These are phyloP conservation scores for Starmera dryadoides DNA, from an alignment of 805 yeast genomes.

Conservation along the genomic window DNA sequence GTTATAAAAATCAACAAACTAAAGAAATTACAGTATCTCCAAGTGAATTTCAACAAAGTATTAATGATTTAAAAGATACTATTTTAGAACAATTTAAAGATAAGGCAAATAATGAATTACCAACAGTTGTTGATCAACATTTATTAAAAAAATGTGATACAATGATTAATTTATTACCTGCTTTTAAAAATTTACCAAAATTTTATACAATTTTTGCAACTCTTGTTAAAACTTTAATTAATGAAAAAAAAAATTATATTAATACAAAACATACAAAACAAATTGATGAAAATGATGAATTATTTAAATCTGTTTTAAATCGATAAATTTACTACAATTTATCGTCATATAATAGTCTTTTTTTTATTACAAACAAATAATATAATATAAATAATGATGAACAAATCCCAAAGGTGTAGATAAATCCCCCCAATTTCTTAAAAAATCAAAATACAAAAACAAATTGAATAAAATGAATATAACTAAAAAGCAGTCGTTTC, in stretches of 20 bases:
- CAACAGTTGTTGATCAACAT: conserved; percentile 24
- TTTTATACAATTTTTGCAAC: conserved; percentile 44
- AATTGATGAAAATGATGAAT: conserved; percentile 16
- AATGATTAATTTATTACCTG: conserved; percentile 40
- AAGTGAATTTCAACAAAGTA: conserved; percentile 27
- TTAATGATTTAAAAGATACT: conserved; percentile 37
- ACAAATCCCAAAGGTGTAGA: too few species aligned
- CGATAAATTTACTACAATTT: too few species aligned
- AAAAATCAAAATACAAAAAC: too few species aligned
- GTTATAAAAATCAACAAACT: conserved; percentile 3
- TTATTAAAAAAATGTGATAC: conserved; percentile 37
- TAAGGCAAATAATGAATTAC: conserved; percentile 16
- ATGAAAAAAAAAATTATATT: conserved; percentile 27
- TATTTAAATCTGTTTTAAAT: conserved; percentile 10
- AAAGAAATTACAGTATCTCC: conserved; percentile 22
- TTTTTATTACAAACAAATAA: background rate
- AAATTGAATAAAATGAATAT: too few species aligned
- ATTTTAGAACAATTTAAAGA: conserved; percentile 33
- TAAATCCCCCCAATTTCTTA: too few species aligned
- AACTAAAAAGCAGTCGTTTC: too few species aligned
- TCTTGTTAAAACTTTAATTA: conserved; percentile 36
- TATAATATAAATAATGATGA: background rate
- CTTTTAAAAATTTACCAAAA: conserved; percentile 44
- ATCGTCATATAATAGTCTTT: background rate
- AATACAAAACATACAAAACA: conserved; percentile 23